Conservation (phyloP, 2,329 filamentous ascomycete genomes). For the Blastomyces parvus region DNA sequence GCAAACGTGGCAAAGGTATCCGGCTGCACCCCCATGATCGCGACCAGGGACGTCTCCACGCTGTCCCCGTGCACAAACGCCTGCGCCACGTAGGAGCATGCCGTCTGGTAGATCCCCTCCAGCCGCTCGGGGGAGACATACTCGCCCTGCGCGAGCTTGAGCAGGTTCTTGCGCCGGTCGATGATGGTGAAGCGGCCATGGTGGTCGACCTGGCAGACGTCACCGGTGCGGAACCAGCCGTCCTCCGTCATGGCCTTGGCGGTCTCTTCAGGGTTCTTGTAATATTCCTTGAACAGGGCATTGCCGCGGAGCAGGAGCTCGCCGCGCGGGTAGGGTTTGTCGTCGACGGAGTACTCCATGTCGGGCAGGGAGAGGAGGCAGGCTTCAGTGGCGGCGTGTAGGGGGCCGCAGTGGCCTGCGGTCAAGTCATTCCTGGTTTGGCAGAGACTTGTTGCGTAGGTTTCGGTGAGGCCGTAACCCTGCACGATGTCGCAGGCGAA, state of each 20-base stretch:
- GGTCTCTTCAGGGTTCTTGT: slow-evolving; percentile 82
- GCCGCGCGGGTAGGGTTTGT: slow-evolving; percentile 82
- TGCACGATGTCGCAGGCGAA: slow-evolving; percentile 72
- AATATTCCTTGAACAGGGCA: slow-evolving; percentile 78
- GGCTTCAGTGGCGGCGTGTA: slow-evolving; percentile 58
- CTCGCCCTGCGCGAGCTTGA: slow-evolving; percentile 95
- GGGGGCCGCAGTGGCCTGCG: slow-evolving; percentile 70
- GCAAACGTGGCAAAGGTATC: slow-evolving; percentile 74
- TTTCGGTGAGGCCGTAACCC: slow-evolving; percentile 90
- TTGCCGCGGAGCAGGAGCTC: slow-evolving; percentile 77
- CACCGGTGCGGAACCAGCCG: slow-evolving; percentile 95
- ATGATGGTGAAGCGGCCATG: slow-evolving; percentile 84
- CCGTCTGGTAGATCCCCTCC: slow-evolving; percentile 86
- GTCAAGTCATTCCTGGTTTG: slow-evolving; percentile 64
- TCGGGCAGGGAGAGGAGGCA: slow-evolving; percentile 84
- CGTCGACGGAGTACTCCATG: slow-evolving; percentile 81
- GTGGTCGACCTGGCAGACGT: slow-evolving; percentile 77
- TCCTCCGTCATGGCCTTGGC: slow-evolving; percentile 70
- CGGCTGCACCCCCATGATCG: slow-evolving; percentile 78
- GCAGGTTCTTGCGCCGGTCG: slow-evolving; percentile 97
- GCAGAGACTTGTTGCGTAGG: slow-evolving; percentile 65
- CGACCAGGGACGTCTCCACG: slow-evolving; percentile 71
- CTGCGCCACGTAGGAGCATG: slow-evolving; percentile 64
- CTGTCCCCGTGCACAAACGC: slow-evolving; percentile 88
- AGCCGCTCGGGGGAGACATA: slow-evolving; percentile 96